Percentiles rank a stretch among this genome's conserved stretches.
Evolutionary conservation across 2,329 filamentous ascomycete genomes (phyloP).

Genomic region (Phoma sp.): DNA sequence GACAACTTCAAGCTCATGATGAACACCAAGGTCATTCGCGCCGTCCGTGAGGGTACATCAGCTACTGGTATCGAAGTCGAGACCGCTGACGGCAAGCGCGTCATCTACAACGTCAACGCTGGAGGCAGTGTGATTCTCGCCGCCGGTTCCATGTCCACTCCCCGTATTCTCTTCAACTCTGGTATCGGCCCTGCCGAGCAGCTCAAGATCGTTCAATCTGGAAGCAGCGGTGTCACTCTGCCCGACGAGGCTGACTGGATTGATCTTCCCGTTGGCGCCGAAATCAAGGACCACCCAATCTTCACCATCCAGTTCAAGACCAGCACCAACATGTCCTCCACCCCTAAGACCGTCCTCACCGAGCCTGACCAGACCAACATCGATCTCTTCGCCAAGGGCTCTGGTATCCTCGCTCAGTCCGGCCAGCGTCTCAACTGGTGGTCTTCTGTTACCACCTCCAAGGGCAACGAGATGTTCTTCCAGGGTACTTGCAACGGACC

Average conservation of each 20-base stretch:
- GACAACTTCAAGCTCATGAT: conserved; percentile 71
- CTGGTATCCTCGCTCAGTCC: conserved; percentile 54
- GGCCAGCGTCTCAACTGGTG: conserved; percentile 58
- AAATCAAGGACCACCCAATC: conserved; percentile 50
- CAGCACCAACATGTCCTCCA: conserved; percentile 24
- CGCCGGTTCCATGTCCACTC: conserved; percentile 70
- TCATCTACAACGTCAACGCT: conserved; percentile 62
- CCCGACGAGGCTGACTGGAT: conserved; percentile 55
- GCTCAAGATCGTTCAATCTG: conserved; percentile 53
- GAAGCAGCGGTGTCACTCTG: conserved; percentile 50
- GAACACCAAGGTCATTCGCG: conserved; percentile 68
- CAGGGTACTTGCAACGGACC: conserved; percentile 57
- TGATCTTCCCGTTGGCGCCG: conserved; percentile 56
- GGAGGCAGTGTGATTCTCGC: conserved; percentile 70
- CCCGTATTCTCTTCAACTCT: conserved; percentile 71
- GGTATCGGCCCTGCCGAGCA: conserved; percentile 68
- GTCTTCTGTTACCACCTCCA: conserved; percentile 53
- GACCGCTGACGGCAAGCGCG: conserved; percentile 46
- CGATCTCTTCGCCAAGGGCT: conserved; percentile 43
- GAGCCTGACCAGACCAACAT: conserved; percentile 37
- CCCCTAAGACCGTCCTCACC: conserved; percentile 33
- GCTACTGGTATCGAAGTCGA: conserved; percentile 70
- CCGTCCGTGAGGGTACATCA: conserved; percentile 66
- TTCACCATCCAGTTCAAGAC: conserved; percentile 45
- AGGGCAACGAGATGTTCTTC: conserved; percentile 47